These are phyloP conservation scores for Kluyveromyces sp. DNA, from an alignment of 1,139 yeast genomes.

Conservation along the genomic window DNA sequence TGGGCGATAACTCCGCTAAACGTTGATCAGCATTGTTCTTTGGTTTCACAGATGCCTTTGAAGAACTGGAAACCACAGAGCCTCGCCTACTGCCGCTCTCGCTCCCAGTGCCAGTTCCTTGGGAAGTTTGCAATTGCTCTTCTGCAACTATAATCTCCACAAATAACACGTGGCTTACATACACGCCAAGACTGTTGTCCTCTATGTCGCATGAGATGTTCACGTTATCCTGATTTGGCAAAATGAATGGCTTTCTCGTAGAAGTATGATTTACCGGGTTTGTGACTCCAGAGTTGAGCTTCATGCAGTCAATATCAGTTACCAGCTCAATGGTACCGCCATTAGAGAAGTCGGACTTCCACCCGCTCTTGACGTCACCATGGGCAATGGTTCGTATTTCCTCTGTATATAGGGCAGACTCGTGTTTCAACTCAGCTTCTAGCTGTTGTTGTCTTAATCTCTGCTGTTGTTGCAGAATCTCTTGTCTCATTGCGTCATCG, in stretches of 20 bases:
- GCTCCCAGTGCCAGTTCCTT: conserved; percentile 4
- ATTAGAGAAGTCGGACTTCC: conserved; percentile 86
- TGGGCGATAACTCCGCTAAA: conserved; percentile 36
- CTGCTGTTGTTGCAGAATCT: conserved; percentile 26
- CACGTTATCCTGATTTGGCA: conserved; percentile 31
- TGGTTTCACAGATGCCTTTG: conserved; percentile 1
- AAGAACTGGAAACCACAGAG: conserved; percentile 6
- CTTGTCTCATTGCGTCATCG: conserved; percentile 36
- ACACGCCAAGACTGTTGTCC: conserved; percentile 74
- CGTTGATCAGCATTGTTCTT: conserved; percentile 30
- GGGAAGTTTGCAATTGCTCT: conserved; percentile 46
- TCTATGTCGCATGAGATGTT: conserved; percentile 73
- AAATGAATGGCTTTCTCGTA: conserved; percentile 23
- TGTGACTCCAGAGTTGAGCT: conserved; percentile 49
- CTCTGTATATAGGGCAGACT: conserved; percentile 48
- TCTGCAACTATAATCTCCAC: conserved; percentile 93
- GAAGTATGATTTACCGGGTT: conserved; percentile 32
- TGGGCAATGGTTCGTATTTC: conserved; percentile 65
- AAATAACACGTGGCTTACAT: conserved; percentile 64
- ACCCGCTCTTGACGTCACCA: conserved; percentile 81
- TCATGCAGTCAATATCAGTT: conserved; percentile 55
- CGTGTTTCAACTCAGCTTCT: conserved; percentile 27
- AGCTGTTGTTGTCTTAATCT: conserved; percentile 27
- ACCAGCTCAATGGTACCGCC: conserved; percentile 71
- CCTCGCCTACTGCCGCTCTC: conserved; percentile 12